These are phyloP conservation scores for Alternaria ventricosa DNA, from an alignment of 2,329 filamentous ascomycete species.

Conservation along the genomic window DNA sequence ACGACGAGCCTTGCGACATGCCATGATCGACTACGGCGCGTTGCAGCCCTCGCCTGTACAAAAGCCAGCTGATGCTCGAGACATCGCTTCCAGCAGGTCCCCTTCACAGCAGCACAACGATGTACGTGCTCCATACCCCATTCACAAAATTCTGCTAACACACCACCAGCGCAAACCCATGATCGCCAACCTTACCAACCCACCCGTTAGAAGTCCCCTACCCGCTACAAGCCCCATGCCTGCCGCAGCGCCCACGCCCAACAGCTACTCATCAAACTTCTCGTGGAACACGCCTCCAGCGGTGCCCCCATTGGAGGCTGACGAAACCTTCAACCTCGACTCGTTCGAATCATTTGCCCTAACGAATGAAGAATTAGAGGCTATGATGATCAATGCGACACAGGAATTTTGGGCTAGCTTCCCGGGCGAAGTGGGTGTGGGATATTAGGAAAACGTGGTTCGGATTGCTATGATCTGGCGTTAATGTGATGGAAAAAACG, in stretches of 20 bases:
- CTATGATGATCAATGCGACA: constrained; percentile 48
- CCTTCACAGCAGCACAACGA: constrained; percentile 8
- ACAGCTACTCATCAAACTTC: constrained; percentile 25
- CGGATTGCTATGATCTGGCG: neutral
- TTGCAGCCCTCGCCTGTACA: constrained; percentile 50
- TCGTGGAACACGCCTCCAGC: constrained; percentile 32
- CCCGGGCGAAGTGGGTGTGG: constrained; percentile 47
- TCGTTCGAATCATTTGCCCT: constrained; percentile 43
- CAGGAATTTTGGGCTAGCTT: constrained; percentile 51
- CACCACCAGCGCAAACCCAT: constrained; percentile 9
- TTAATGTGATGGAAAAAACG: neutral
- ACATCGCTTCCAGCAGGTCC: constrained; percentile 14
- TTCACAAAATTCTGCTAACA: constrained; percentile 6
- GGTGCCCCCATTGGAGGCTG: constrained; percentile 38
- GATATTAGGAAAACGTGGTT: constrained; percentile 17
- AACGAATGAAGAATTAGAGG: constrained; percentile 45
- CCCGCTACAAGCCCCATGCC: constrained; percentile 24
- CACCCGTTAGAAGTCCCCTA: constrained; percentile 21
- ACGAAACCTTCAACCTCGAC: constrained; percentile 42
- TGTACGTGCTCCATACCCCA: constrained; percentile 1
- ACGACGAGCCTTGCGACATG: constrained; percentile 44
- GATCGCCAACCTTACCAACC: constrained; percentile 12
- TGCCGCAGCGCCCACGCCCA: constrained; percentile 32
- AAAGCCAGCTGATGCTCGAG: constrained; percentile 33
- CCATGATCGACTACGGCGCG: constrained; percentile 52